A percentile compares a stretch with the other conserved stretches of the same genome.
These are phyloP conservation scores for Symbiodinium natans DNA, from an alignment of 73 alveolate species.

Conservation along the genomic window DNA sequence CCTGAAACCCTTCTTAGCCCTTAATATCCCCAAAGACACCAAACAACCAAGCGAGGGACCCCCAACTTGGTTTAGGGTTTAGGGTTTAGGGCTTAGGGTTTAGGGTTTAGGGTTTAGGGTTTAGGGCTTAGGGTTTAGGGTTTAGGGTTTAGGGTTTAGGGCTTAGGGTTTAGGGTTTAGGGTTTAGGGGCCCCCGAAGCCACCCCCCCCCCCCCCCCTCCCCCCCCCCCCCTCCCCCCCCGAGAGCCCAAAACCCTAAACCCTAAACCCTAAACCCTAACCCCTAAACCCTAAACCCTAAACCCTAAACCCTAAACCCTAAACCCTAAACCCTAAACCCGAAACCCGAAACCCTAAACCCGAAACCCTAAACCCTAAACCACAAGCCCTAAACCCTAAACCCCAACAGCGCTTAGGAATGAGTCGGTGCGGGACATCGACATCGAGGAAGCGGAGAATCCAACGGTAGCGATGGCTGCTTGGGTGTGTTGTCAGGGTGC, in stretches of 20 bases:
- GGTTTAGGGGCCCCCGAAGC: too few relatives aligned
- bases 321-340: background rate
- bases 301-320: background rate
- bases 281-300: background rate
- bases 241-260: background rate
- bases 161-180: too few relatives aligned
- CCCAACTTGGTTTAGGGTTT: too few relatives aligned
- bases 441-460: background rate
- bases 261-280: background rate
- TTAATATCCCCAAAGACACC: too few relatives aligned
- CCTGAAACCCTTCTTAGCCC: too few relatives aligned
- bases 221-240: background rate
- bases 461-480: background rate
- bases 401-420: background rate
- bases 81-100: too few relatives aligned
- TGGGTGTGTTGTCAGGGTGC: too few relatives aligned
- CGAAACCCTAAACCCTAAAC: background rate
- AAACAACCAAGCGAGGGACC: too few relatives aligned
- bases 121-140: too few relatives aligned
- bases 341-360: background rate
- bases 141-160: too few relatives aligned
- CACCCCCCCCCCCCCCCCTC: too few relatives aligned
- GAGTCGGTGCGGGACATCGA: background rate
- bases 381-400: background rate
- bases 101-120: too few relatives aligned